Evolutionary conservation across 768 basidiomycete species (phyloP).

Genomic region (Rubroboletus pulcherrimus): DNA sequence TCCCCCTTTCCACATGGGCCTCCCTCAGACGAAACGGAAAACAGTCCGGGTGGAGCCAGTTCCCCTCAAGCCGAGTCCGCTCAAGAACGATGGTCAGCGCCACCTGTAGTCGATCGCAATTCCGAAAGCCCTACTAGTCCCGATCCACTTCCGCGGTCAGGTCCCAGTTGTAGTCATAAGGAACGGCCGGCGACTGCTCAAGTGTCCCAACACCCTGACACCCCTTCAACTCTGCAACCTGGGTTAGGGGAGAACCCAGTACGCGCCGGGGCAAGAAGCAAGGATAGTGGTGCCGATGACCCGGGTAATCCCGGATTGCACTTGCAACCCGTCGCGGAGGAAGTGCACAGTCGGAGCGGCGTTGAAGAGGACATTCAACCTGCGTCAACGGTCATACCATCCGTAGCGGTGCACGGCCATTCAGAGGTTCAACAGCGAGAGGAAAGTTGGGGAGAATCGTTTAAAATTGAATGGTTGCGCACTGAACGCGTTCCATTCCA

Average conservation of each 20-base stretch:
- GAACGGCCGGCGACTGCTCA: neutral
- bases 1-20: constrained; percentile 38
- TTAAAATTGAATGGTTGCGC: constrained; percentile 80
- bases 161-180: constrained; percentile 11
- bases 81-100: constrained; percentile 41
- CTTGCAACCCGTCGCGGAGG: constrained; percentile 25
- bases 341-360: neutral
- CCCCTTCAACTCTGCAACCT: constrained; percentile 25
- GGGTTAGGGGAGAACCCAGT: constrained; percentile 38
- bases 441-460: constrained; percentile 68
- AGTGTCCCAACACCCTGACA: neutral
- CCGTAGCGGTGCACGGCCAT: neutral
- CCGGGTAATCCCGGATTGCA: constrained; percentile 2
- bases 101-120: constrained; percentile 44
- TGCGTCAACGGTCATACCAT: neutral
- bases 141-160: constrained; percentile 27
- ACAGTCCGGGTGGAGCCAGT: neutral
- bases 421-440: constrained; percentile 15
- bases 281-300: constrained; percentile 14
- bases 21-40: neutral
- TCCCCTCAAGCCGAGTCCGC: neutral
- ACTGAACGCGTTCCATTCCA: constrained; percentile 70
- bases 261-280: constrained; percentile 26
- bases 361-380: constrained; percentile 18
- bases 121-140: constrained; percentile 32